Percentiles rank a stretch among this genome's conserved stretches.
Conservation (phyloP, 2,329 filamentous ascomycete genomes). For the Trichoderma semiorbis region DNA sequence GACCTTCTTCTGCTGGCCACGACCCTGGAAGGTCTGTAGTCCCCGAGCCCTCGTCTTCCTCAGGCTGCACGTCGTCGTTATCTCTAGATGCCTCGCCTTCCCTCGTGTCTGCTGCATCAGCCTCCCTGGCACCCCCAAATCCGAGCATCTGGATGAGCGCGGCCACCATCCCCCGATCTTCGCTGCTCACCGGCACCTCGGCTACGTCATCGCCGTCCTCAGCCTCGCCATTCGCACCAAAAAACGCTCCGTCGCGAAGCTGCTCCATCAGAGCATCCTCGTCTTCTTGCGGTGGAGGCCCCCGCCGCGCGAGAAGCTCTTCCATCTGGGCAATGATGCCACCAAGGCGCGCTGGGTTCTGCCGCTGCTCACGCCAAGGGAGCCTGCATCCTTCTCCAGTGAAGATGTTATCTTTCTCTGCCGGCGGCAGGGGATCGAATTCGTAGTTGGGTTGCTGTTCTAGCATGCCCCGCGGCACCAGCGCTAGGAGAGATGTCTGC, state of each 20-base stretch:
- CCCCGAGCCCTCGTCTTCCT: background rate
- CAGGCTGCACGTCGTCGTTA: background rate
- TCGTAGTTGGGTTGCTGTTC: conserved; percentile 64
- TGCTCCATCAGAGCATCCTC: conserved; percentile 6
- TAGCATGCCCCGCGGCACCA: conserved; percentile 65
- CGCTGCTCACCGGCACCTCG: conserved; percentile 25
- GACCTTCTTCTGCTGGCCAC: conserved; percentile 33
- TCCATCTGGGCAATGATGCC: conserved; percentile 26
- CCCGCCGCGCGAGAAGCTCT: conserved; percentile 28
- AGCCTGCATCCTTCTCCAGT: conserved; percentile 40
- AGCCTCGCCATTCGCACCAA: background rate
- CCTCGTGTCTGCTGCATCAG: conserved; percentile 16
- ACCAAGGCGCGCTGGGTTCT: conserved; percentile 21
- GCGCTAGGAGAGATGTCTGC: conserved; percentile 64
- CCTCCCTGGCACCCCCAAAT: conserved; percentile 12
- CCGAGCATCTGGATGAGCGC: conserved; percentile 29
- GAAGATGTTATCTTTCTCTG: conserved; percentile 52
- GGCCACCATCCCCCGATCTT: conserved; percentile 28
- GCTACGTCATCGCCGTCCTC: conserved; percentile 26
- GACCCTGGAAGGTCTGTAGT: conserved; percentile 29
- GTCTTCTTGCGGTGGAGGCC: conserved; percentile 18
- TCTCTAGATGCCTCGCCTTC: background rate
- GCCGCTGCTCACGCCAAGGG: conserved; percentile 38
- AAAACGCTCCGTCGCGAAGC: background rate
- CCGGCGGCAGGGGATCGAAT: conserved; percentile 79